Base-by-base conservation (phyloP, 495 filamentous ascomycete species). In the Podospora pseudoanserina region DNA sequence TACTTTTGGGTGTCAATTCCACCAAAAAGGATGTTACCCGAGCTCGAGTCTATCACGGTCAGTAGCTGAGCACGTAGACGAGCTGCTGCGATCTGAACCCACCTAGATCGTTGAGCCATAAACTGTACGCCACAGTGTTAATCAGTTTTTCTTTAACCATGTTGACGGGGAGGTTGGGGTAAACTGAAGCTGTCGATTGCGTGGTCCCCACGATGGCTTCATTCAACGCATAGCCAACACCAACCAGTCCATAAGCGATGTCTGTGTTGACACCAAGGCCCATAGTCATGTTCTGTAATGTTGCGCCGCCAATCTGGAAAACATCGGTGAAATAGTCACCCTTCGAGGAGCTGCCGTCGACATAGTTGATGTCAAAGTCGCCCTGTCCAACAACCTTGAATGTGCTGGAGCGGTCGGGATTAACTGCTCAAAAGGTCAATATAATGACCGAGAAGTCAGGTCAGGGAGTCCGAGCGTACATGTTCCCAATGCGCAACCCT, bases 1-100 rank as follows among this genome's bases (percentile, higher is more conserved):
- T 90, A 99, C 76, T 97, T 97, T 27, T 85, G 86, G 0, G 90
- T 93, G 74, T 99, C 91, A 64, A 99, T 91, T 23, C 96, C 95
- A 26, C 95, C 95, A 70, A 99, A 99, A 6, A 98, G 70, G 56
- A 84, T 83, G 66, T 63, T 81, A 39, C 82, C 82, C 13, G 74
- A 77, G 69, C 75, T 81, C 3, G 82, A 73, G 59, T 80, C 78
- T 79, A 15, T 44, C 0, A 27, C 9, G 4, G 11, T 1, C 11
- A 32, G 7, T 26, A 23, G 44, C 53, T 26, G 59, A 63, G 71
- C 27, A 5, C 27, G 2, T 23, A 23, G 20, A 27, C 15, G 11
- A 32, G 34, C 18, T 0, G 28, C 30, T 4, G 60, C 2, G 28
- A 5, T 2, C 23, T 23, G 23, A 23, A 76, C 77, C 34, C 77